Evolutionary conservation across 345 rosid genomes (phyloP).

Genomic region (Rhodomyrtus tomentosa): DNA sequence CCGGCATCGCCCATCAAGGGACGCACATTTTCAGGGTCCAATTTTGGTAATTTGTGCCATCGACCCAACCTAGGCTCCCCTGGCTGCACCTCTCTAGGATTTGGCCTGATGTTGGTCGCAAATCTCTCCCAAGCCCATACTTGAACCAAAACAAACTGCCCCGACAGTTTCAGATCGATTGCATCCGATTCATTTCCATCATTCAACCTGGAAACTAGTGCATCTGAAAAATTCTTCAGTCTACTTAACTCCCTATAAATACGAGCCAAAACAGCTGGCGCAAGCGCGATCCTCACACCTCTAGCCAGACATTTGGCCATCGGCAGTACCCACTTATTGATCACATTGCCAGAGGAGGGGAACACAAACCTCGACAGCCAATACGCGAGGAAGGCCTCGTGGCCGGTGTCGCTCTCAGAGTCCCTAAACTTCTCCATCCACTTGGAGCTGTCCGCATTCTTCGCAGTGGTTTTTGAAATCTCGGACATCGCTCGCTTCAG

Average conservation of each 20-base stretch:
- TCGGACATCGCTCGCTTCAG: background rate
- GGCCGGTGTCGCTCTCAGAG: slow-evolving; percentile 17
- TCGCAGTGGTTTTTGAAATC: background rate
- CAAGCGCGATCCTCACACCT: slow-evolving; percentile 32
- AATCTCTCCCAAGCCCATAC: slow-evolving; percentile 40
- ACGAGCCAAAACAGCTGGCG: slow-evolving; percentile 29
- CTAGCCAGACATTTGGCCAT: slow-evolving; percentile 24
- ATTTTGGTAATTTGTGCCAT: slow-evolving; percentile 12
- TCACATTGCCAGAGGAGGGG: background rate
- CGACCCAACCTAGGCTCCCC: slow-evolving; percentile 20
- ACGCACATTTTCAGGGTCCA: slow-evolving; percentile 1
- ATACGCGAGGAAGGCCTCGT: slow-evolving; percentile 29
- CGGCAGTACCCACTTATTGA: background rate
- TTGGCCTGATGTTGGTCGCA: slow-evolving; percentile 2
- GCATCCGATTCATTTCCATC: background rate
- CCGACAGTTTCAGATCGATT: background rate
- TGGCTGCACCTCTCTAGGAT: slow-evolving; percentile 5
- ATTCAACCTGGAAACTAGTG: background rate
- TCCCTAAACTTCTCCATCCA: slow-evolving; percentile 19
- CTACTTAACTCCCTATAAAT: slow-evolving; percentile 23
- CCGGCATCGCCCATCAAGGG: slow-evolving; percentile 10
- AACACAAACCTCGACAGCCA: slow-evolving; percentile 29
- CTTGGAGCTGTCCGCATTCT: background rate
- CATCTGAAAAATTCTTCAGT: slow-evolving; percentile 6
- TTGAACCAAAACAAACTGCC: slow-evolving; percentile 23